These are phyloP conservation scores for Pleurozium schreberi DNA, from an alignment of 225 moss, liverwort and hornwort genomes.

Conservation along the genomic window DNA sequence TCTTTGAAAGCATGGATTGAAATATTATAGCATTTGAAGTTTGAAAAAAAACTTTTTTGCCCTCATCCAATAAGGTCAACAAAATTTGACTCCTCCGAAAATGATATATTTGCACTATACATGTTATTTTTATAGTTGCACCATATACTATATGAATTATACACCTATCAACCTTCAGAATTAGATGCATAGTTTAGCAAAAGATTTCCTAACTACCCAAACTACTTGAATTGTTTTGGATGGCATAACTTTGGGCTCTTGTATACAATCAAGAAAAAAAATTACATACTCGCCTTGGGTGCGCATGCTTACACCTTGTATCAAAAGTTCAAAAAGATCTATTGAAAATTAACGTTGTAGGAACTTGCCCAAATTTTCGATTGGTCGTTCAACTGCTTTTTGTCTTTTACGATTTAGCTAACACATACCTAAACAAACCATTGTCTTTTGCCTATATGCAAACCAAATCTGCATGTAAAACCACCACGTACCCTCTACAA, in stretches of 20 bases:
- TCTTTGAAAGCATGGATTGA: accelerated
- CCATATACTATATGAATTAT: neutral
- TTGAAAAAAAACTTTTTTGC: neutral
- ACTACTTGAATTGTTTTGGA: too few species aligned
- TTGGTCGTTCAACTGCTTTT: neutral
- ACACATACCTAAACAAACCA: too few species aligned
- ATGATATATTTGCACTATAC: neutral
- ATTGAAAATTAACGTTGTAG: neutral
- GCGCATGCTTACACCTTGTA: too few species aligned
- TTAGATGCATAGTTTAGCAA: neutral
- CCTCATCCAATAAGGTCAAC: accelerated
- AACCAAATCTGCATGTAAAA: too few species aligned
- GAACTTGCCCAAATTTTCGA: neutral
- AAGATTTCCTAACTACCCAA: too few species aligned
- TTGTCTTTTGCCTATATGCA: too few species aligned
- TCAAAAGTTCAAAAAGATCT: neutral
- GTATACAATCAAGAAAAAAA: too few species aligned
- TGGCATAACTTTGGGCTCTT: too few species aligned
- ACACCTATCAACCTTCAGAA: neutral
- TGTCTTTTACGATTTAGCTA: too few species aligned
- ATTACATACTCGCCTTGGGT: too few species aligned
- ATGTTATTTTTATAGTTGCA: accelerated
- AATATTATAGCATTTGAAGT: neutral
- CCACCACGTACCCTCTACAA: too few species aligned
- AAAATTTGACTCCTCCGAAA: neutral